Evolutionary conservation across 179 eudicot genomes (phyloP).

Genomic region (Silene coronaria): DNA sequence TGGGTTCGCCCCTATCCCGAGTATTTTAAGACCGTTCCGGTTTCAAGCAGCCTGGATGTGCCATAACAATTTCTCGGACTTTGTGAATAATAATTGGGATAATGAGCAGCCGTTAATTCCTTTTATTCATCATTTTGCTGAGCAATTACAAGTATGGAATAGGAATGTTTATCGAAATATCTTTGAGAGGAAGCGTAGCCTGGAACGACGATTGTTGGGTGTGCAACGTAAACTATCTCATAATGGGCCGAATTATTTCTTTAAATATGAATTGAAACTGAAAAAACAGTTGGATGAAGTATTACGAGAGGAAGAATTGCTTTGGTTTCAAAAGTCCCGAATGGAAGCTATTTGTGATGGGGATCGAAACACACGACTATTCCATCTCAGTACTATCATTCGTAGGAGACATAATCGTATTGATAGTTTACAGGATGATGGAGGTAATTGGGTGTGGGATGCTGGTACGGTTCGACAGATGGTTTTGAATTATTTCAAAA

Average conservation of each 20-base stretch:
- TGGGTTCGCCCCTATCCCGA: no score
- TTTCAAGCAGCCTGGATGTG: background rate
- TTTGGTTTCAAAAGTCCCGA: conserved; percentile 4
- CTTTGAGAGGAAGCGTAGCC: background rate
- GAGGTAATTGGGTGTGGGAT: no score
- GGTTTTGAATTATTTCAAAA: no score
- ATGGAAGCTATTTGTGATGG: no score
- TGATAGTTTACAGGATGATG: no score
- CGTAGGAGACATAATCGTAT: no score
- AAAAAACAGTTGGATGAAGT: background rate
- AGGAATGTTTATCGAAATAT: background rate
- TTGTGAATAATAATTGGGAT: no score
- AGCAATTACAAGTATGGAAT: background rate
- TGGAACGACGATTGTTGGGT: background rate
- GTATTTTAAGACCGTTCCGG: background rate
- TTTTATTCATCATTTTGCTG: background rate
- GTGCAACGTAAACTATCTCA: background rate
- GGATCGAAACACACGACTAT: no score
- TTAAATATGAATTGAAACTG: background rate
- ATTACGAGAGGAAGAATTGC: background rate
- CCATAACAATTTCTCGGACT: background rate
- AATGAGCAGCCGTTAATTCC: no score
- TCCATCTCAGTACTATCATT: no score
- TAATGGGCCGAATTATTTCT: background rate
- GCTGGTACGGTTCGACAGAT: no score